phyloP scores from a whole-genome alignment of 345 rosid genomes.

The Schrenkiella parvula region DNA sequence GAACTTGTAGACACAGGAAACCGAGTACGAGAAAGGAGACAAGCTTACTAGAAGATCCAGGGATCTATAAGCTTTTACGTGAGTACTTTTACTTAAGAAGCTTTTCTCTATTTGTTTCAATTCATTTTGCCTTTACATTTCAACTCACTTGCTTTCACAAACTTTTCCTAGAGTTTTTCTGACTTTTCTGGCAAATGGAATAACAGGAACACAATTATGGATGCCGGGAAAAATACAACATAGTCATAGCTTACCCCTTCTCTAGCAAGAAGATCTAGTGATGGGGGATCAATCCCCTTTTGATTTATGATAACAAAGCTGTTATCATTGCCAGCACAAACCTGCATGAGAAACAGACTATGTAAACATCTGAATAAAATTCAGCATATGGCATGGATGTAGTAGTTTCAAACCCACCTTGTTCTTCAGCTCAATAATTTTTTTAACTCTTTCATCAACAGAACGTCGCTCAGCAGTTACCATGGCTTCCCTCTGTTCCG shows the following conservation, averaged over 20 bases:
- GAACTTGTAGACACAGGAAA: neutral
- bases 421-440: constrained; percentile 83
- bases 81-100: neutral
- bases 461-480: constrained; percentile 88
- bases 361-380: neutral
- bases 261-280: constrained; percentile 88
- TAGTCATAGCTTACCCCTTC: constrained; percentile 72
- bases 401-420: constrained; percentile 42
- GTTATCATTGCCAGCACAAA: constrained; percentile 73
- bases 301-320: constrained; percentile 89
- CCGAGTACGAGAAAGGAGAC: neutral
- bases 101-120: neutral
- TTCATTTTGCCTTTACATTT: neutral
- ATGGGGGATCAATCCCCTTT: constrained; percentile 98
- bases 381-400: neutral
- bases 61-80: neutral
- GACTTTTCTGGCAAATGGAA: neutral
- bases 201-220: neutral
- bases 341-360: constrained; percentile 45
- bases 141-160: neutral
- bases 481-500: constrained; percentile 98
- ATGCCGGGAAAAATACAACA: neutral
- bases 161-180: neutral
- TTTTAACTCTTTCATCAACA: constrained; percentile 83
- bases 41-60: neutral